phyloP scores from a whole-genome alignment of 148 eudicot species.

The Diospyros lotus region DNA sequence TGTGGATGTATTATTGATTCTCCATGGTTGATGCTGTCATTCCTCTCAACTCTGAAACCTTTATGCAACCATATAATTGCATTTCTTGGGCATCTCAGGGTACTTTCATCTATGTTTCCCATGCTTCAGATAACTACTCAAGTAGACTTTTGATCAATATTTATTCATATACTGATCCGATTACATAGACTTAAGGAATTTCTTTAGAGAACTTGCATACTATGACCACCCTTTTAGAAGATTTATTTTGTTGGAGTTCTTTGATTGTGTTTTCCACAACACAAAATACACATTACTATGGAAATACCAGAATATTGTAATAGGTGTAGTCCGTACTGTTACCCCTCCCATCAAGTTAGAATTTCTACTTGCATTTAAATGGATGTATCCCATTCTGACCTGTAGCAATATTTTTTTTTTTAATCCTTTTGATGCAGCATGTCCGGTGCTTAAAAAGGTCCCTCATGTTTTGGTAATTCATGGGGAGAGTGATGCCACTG shows the following conservation, averaged over 20 bases:
- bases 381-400: background rate
- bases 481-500: slow-evolving; percentile 85
- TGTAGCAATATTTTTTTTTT: background rate
- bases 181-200: background rate
- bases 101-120: background rate
- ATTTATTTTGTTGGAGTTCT: background rate
- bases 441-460: slow-evolving; percentile 72
- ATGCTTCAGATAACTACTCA: background rate
- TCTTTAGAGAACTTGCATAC: background rate
- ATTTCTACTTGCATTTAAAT: background rate
- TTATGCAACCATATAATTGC: background rate
- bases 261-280: background rate
- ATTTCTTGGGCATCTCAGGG: background rate
- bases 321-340: background rate
- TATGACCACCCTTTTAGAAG: background rate
- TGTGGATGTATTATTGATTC: background rate
- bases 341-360: background rate
- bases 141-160: background rate
- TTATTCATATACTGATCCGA: background rate
- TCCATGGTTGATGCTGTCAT: background rate
- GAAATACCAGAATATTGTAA: background rate
- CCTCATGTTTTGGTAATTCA: slow-evolving; percentile 87
- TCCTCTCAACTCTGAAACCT: background rate
- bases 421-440: slow-evolving; percentile 41
- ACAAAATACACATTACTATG: background rate